phyloP scores from a whole-genome alignment of 2,329 filamentous ascomycete species.

The Tolypocladium sp. region DNA sequence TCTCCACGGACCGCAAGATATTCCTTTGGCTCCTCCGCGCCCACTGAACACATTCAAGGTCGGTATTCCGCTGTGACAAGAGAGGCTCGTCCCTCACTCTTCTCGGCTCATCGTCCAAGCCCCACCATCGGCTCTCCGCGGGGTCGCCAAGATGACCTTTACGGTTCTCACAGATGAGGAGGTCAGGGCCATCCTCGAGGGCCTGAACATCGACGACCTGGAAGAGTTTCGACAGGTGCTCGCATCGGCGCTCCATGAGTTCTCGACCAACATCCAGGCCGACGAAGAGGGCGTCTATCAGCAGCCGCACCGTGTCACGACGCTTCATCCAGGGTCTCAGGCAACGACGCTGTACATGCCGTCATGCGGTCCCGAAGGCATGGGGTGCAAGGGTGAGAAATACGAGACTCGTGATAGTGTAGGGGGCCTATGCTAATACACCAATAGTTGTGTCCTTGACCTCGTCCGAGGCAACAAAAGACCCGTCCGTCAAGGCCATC shows the following conservation, averaged over 20 bases:
- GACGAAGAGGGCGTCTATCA: constrained; percentile 36
- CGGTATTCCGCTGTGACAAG: not conserved
- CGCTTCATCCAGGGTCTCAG: constrained; percentile 37
- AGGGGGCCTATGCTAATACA: not conserved
- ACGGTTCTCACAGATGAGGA: constrained; percentile 49
- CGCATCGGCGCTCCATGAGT: constrained; percentile 47
- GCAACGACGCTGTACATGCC: constrained; percentile 68
- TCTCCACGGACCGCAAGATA: not conserved
- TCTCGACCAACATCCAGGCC: constrained; percentile 45
- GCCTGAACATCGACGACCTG: constrained; percentile 41
- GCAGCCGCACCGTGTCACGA: constrained; percentile 44
- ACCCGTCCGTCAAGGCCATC: constrained; percentile 22
- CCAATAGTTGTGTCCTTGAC: constrained; percentile 52
- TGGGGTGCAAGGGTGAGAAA: constrained; percentile 55
- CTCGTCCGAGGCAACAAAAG: constrained; percentile 24
- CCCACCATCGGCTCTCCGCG: not conserved
- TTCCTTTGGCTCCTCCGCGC: not conserved
- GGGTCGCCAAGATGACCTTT: constrained; percentile 39
- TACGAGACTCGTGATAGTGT: not conserved
- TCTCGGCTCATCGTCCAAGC: not conserved
- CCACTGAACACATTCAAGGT: not conserved
- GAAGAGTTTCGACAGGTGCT: constrained; percentile 40
- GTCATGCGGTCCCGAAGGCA: constrained; percentile 51
- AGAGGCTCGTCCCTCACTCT: not conserved
- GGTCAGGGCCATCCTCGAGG: constrained; percentile 44